These are phyloP conservation scores for Penicillium roqueforti DNA, from an alignment of 495 filamentous ascomycete genomes.

Conservation along the genomic window DNA sequence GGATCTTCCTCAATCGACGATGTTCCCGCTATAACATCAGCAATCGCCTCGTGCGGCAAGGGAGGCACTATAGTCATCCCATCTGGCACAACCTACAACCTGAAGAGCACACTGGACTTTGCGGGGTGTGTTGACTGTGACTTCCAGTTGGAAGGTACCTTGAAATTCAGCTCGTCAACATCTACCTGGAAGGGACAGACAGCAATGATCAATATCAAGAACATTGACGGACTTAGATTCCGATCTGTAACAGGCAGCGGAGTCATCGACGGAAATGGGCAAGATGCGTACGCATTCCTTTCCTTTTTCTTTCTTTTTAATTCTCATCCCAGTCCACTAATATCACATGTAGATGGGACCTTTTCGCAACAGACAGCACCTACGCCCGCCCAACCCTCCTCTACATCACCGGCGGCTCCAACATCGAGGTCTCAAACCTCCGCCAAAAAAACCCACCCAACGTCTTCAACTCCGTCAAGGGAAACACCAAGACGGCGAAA, in stretches of 20 bases:
- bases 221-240: constrained; percentile 33
- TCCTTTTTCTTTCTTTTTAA: not conserved
- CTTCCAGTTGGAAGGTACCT: constrained; percentile 39
- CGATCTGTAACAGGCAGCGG: constrained; percentile 37
- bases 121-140: constrained; percentile 35
- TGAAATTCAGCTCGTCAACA: constrained; percentile 35
- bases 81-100: constrained; percentile 34
- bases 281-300: constrained; percentile 26
- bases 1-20: constrained; percentile 33
- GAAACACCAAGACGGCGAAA: constrained; percentile 25
- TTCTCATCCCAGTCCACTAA: not conserved
- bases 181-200: constrained; percentile 38
- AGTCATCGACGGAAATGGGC: constrained; percentile 46
- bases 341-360: constrained; percentile 29
- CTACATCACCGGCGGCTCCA: constrained; percentile 36
- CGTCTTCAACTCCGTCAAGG: constrained; percentile 40
- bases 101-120: constrained; percentile 39
- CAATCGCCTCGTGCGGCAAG: constrained; percentile 35
- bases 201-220: constrained; percentile 35
- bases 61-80: constrained; percentile 45
- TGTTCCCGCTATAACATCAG: constrained; percentile 35
- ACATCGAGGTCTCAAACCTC: constrained; percentile 33
- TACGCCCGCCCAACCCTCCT: constrained; percentile 39
- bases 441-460: constrained; percentile 41
- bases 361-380: constrained; percentile 33